These are phyloP conservation scores for Paragyromitra xinjiangensis DNA, from an alignment of 495 filamentous ascomycete species.

Conservation along the genomic window DNA sequence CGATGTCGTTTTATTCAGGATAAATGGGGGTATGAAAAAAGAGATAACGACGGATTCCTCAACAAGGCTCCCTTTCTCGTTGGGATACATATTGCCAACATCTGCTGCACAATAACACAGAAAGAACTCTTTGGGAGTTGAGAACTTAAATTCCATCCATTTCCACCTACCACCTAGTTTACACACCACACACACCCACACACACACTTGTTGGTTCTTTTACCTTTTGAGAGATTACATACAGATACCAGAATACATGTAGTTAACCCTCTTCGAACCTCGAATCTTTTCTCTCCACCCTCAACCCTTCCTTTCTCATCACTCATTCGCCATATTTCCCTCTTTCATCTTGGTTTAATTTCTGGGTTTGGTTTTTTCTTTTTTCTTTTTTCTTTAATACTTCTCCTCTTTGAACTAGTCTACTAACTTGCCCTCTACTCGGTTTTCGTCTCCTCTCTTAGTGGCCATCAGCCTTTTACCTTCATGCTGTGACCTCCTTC, in stretches of 20 bases:
- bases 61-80: neutral
- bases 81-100: neutral
- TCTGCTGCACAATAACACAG: neutral
- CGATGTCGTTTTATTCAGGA: neutral
- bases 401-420: neutral
- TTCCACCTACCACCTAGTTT: neutral
- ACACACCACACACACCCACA: neutral
- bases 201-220: constrained; percentile 1
- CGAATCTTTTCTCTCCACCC: neutral
- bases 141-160: neutral
- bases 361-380: neutral
- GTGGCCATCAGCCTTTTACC: neutral
- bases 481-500: constrained; percentile 41
- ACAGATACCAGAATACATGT: constrained; percentile 7
- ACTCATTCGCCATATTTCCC: constrained; percentile 19
- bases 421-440: neutral
- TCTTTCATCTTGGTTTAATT: constrained; percentile 9
- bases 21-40: neutral
- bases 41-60: neutral
- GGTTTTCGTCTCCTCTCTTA: constrained; percentile 1
- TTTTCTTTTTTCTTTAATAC: neutral
- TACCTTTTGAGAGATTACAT: constrained; percentile 8
- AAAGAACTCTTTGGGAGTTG: no score
- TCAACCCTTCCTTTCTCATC: constrained; percentile 8
- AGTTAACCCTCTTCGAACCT: neutral